A percentile compares a stretch with the other conserved stretches of the same genome.
These are phyloP conservation scores for Cerrena zonata DNA, from an alignment of 1,284 basidiomycete genomes.

Conservation along the genomic window DNA sequence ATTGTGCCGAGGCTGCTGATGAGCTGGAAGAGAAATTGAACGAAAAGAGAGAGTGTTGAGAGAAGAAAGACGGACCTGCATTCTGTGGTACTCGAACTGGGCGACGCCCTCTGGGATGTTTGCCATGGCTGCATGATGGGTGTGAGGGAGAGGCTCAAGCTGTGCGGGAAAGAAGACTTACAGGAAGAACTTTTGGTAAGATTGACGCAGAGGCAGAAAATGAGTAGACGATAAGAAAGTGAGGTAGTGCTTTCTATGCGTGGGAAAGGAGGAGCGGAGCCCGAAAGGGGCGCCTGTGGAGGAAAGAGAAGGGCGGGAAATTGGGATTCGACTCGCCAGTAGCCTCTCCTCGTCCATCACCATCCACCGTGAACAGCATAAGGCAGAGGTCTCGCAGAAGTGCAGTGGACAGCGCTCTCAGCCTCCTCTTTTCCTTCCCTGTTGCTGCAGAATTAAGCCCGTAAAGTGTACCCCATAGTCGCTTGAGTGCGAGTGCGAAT, in stretches of 20 bases:
- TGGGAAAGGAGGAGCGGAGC: conserved; percentile 11
- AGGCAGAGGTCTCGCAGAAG: neutral
- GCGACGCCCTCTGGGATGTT: conserved; percentile 31
- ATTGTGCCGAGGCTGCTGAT: conserved; percentile 46
- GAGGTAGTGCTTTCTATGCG: neutral
- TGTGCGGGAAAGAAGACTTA: no score
- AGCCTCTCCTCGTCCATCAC: conserved; percentile 25
- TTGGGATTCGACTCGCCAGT: neutral
- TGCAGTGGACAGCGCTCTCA: conserved; percentile 11
- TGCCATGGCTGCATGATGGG: conserved; percentile 27
- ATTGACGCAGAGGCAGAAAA: neutral
- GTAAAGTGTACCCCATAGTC: conserved; percentile 45
- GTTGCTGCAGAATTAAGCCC: conserved; percentile 46
- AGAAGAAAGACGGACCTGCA: conserved; percentile 35
- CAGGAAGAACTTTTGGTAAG: no score
- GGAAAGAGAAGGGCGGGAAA: conserved; percentile 22
- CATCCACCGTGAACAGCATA: conserved; percentile 20
- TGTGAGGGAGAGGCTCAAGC: conserved; percentile 14
- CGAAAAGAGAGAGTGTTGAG: conserved; percentile 7
- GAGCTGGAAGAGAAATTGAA: conserved; percentile 35
- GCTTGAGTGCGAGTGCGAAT: conserved; percentile 42
- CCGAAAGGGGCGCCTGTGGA: conserved; percentile 10
- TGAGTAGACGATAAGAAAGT: neutral
- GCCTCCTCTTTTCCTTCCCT: conserved; percentile 31
- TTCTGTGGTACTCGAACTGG: conserved; percentile 41